These are phyloP conservation scores for Rhizopogon rudus DNA, from an alignment of 768 basidiomycete genomes.

Conservation along the genomic window DNA sequence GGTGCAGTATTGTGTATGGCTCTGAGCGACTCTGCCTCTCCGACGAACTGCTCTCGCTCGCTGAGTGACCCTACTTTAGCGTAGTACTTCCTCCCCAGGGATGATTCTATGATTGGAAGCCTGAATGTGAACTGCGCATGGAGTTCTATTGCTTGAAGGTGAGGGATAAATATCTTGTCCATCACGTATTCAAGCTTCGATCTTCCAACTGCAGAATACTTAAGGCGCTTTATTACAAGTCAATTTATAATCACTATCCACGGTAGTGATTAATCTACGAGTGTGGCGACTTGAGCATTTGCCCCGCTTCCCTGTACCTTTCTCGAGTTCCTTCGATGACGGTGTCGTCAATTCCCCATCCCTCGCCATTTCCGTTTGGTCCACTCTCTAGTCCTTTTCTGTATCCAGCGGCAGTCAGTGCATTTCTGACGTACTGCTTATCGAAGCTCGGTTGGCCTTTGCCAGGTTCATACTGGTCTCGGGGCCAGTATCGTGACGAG, in stretches of 20 bases:
- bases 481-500: slow-evolving; percentile 95
- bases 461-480: slow-evolving; percentile 66
- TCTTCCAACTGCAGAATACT: no score
- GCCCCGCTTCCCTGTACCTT: slow-evolving; percentile 76
- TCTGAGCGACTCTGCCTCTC: slow-evolving; percentile 66
- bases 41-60: slow-evolving; percentile 61
- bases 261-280: background rate
- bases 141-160: slow-evolving; percentile 47
- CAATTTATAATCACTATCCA: no score
- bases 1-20: slow-evolving; percentile 63
- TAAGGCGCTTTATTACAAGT: no score
- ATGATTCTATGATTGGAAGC: slow-evolving; percentile 48
- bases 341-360: slow-evolving; percentile 73
- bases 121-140: slow-evolving; percentile 39
- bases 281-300: slow-evolving; percentile 39
- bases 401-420: slow-evolving; percentile 73
- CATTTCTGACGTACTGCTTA: slow-evolving; percentile 94
- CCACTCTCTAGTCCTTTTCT: slow-evolving; percentile 76
- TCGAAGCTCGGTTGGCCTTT: slow-evolving; percentile 86
- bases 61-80: slow-evolving; percentile 49
- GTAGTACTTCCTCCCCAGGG: slow-evolving; percentile 55
- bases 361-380: slow-evolving; percentile 58
- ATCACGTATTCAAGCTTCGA: background rate
- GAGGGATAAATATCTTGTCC: slow-evolving; percentile 31
- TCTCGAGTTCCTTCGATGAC: slow-evolving; percentile 74